Evolutionary conservation across 495 filamentous ascomycete species (phyloP).

Genomic region (Extremus antarcticus): DNA sequence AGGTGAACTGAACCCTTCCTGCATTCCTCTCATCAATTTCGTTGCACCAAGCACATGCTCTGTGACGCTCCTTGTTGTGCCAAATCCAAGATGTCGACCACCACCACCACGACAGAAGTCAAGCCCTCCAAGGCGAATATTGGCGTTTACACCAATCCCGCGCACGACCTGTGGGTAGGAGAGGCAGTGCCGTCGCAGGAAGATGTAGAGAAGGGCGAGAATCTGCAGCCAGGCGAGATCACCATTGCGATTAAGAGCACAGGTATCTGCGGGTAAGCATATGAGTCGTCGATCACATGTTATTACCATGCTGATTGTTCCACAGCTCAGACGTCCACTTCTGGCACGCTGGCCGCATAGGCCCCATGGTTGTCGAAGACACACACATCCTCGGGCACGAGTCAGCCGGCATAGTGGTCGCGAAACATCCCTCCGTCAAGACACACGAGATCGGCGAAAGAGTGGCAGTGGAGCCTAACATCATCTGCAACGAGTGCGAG

Average conservation of each 20-base stretch:
- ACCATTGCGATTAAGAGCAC: slow-evolving; percentile 78
- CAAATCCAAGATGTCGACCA: slow-evolving; percentile 11
- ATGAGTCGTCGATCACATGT: slow-evolving; percentile 8
- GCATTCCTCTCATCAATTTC: neutral
- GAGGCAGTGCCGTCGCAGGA: slow-evolving; percentile 66
- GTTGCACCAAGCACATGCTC: slow-evolving; percentile 1
- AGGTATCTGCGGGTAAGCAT: slow-evolving; percentile 77
- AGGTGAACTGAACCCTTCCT: neutral
- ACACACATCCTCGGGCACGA: slow-evolving; percentile 90
- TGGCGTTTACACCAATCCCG: slow-evolving; percentile 87
- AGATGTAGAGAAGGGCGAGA: slow-evolving; percentile 56
- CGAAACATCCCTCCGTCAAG: slow-evolving; percentile 68
- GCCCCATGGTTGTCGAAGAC: slow-evolving; percentile 80
- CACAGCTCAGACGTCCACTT: slow-evolving; percentile 85
- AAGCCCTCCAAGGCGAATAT: slow-evolving; percentile 64
- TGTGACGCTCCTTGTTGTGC: slow-evolving; percentile 12
- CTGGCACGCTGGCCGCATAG: slow-evolving; percentile 88
- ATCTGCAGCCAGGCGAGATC: slow-evolving; percentile 69
- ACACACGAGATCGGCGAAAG: slow-evolving; percentile 69
- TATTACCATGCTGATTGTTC: neutral
- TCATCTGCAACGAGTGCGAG: slow-evolving; percentile 80
- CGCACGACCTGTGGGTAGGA: slow-evolving; percentile 82
- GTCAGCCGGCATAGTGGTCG: slow-evolving; percentile 73
- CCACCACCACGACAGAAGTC: slow-evolving; percentile 17
- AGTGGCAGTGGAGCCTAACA: slow-evolving; percentile 82